A percentile compares a stretch with the other conserved stretches of the same genome.
Conservation (phyloP, 2,329 filamentous ascomycete genomes). For the Diaporthe vaccinii region DNA sequence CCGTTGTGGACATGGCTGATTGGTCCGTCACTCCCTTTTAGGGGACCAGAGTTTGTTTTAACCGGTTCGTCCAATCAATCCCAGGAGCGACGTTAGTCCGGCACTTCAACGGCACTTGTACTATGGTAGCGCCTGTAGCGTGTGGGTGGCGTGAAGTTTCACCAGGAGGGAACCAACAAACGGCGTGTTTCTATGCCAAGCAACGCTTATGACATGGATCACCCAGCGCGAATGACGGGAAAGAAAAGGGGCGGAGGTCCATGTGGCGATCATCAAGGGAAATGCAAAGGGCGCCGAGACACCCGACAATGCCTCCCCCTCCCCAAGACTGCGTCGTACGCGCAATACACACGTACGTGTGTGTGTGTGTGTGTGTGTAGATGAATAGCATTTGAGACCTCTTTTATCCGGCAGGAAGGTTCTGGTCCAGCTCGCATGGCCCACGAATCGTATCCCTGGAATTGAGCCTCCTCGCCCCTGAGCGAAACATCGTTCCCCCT, state of each 20-base stretch:
- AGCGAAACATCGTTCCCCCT: conserved; percentile 7
- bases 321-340: conserved; percentile 12
- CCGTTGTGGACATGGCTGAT: background rate
- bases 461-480: conserved; percentile 10
- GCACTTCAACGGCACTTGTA: background rate
- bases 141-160: background rate
- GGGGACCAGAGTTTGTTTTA: background rate
- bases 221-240: background rate
- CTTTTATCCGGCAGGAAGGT: conserved; percentile 8
- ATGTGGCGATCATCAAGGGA: conserved; percentile 6
- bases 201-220: background rate
- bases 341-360: too few species aligned
- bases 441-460: conserved; percentile 8
- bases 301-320: conserved; percentile 2
- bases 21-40: background rate
- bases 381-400: background rate
- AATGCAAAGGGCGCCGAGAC: conserved; percentile 9
- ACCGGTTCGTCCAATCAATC: background rate
- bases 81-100: background rate
- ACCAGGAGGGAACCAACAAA: conserved; percentile 18
- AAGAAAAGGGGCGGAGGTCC: background rate
- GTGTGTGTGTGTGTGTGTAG: background rate
- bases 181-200: conserved; percentile 4
- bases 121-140: background rate
- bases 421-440: conserved; percentile 9